Evolutionary conservation across 2,329 filamentous ascomycete genomes (phyloP).

Genomic region (Monilinia vaccinii-corymbosi): DNA sequence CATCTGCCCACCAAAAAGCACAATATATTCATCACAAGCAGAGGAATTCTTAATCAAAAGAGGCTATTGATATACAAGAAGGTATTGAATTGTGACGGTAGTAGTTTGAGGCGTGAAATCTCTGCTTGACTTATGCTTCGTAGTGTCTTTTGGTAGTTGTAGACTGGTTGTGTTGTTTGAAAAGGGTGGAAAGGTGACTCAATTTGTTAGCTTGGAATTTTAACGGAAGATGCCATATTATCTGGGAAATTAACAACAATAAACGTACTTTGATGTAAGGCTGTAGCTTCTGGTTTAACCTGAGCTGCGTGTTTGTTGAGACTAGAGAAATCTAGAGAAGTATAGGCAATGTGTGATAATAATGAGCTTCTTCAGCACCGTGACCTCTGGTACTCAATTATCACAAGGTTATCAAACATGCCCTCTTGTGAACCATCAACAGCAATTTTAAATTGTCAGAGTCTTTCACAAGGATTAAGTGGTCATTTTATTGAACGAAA

Average conservation of each 20-base stretch:
- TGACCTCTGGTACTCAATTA: neutral
- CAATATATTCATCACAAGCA: too few relatives aligned
- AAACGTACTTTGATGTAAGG: neutral
- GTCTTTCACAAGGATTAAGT: too few relatives aligned
- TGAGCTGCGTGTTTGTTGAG: neutral
- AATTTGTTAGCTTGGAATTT: neutral
- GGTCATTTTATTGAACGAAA: neutral
- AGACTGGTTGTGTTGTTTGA: neutral
- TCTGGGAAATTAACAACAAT: neutral
- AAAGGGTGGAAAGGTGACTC: neutral
- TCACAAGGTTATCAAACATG: neutral
- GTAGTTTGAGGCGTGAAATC: too few relatives aligned
- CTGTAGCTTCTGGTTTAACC: neutral
- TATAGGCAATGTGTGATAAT: too few relatives aligned
- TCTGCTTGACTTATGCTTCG: neutral
- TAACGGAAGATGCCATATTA: neutral
- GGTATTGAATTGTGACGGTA: neutral
- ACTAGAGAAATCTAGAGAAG: neutral
- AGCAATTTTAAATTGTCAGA: too few relatives aligned
- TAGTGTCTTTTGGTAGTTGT: neutral
- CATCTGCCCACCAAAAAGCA: too few relatives aligned
- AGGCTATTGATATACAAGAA: neutral
- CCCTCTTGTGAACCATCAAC: neutral
- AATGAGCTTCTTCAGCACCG: neutral
- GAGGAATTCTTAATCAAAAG: too few relatives aligned